Evolutionary conservation across 805 yeast species (phyloP).

Genomic region (Candida michaelii): DNA sequence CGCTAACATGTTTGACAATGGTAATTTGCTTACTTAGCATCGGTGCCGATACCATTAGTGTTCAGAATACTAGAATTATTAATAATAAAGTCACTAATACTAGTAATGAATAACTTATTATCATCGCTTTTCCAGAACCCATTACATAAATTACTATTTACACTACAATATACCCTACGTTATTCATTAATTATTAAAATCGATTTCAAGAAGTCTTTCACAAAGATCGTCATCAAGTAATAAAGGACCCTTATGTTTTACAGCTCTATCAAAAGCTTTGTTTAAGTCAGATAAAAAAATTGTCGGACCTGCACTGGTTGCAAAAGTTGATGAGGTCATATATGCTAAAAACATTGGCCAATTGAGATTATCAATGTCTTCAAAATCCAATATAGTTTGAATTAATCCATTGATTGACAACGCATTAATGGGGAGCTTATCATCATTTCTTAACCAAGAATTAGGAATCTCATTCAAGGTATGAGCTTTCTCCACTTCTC

Average conservation of each 20-base stretch:
- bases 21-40: too few relatives aligned
- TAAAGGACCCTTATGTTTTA: background rate
- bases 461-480: background rate
- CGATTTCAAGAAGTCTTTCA: background rate
- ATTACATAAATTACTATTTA: background rate
- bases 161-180: background rate
- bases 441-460: slow-evolving; percentile 9
- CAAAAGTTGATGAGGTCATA: slow-evolving; percentile 4
- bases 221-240: background rate
- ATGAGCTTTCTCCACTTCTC: slow-evolving; percentile 5
- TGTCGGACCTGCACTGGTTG: slow-evolving; percentile 10
- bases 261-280: slow-evolving; percentile 1
- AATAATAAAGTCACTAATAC: too few relatives aligned
- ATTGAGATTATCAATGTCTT: background rate
- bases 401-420: slow-evolving; percentile 8
- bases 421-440: slow-evolving; percentile 3
- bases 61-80: too few relatives aligned
- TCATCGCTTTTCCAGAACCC: too few relatives aligned
- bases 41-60: too few relatives aligned
- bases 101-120: too few relatives aligned
- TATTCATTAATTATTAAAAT: background rate
- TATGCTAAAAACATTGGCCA: background rate
- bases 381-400: background rate
- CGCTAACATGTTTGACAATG: too few relatives aligned
- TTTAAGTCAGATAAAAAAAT: slow-evolving; percentile 1